Base-by-base conservation (phyloP, 768 basidiomycete species). In the Lactarius pseudohatsudake region DNA sequence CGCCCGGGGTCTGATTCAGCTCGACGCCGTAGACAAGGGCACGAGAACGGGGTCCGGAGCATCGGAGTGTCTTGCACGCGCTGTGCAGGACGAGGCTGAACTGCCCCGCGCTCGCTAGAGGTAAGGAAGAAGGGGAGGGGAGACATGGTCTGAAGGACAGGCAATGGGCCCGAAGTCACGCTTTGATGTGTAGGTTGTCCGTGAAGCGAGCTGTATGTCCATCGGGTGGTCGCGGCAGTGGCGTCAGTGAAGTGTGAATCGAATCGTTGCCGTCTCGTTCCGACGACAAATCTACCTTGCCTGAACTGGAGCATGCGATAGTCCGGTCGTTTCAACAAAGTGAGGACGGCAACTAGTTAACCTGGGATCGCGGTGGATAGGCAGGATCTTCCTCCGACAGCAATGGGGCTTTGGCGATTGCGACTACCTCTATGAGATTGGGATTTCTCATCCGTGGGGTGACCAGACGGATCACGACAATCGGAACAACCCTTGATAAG, bases 1-100 rank as follows among this genome's bases (percentile, higher is more conserved):
- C 72, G 79, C 3, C 67, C 32, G 76, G 71, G 20, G 62, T 84
- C 2, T 88, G 87, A 43, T 79, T 45, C 16, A 87, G 71, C 74
- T 94, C 92, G 26, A 93, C 78, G 53, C 86, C 87, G n/a, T 76
- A 75, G 3, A 92, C 88, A 34, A 93, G 84, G 15, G 78, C 74
- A 68, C 89, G 79, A 6, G 86, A 83, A 32, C 85, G 80, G 10
- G 85, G 81, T 1, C 88, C 86, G 3, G 82, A 80, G 63, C 81
- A 81, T 53, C 89, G 11, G 36, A 13, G 36, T 43, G 85, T 81
- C 60, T 84, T 81, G 40, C 91, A 82, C 80, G 87, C 87, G 20
- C 92, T 90, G 70, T 86, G 90, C 54, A 92, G 74, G 57, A 89
- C 87, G 57, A 91, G 34, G 34, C 34, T 34, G 34, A 34, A 34